Conservation (phyloP, 2,329 filamentous ascomycete species). For the Aspergillus ustus region DNA sequence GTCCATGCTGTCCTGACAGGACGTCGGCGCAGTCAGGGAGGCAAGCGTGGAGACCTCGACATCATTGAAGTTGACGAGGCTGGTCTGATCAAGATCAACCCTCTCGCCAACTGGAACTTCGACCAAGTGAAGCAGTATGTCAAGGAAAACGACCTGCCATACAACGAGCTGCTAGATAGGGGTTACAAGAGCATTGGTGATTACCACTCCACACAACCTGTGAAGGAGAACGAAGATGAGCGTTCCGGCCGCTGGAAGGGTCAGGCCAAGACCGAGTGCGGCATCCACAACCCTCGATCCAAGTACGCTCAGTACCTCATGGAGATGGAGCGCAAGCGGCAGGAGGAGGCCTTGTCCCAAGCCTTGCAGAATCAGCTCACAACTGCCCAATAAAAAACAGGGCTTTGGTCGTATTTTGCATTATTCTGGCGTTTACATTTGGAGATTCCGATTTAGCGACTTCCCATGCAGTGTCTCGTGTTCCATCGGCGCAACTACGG, state of each 20-base stretch:
- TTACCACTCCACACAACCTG: constrained; percentile 95
- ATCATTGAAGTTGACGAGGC: constrained; percentile 93
- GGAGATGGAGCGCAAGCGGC: constrained; percentile 71
- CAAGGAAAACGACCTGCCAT: constrained; percentile 83
- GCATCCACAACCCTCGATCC: constrained; percentile 97
- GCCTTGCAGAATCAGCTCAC: constrained; percentile 44
- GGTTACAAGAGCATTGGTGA: constrained; percentile 99
- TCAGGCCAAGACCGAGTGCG: constrained; percentile 93
- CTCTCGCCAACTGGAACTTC: constrained; percentile 92
- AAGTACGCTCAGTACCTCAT: constrained; percentile 85
- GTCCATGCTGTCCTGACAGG: constrained; percentile 93
- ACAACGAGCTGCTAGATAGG: constrained; percentile 85
- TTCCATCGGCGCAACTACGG: constrained; percentile 14
- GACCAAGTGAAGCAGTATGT: constrained; percentile 87
- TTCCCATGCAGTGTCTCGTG: constrained; percentile 21
- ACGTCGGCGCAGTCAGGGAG: constrained; percentile 87
- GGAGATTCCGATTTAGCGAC: constrained; percentile 25
- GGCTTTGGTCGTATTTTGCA: constrained; percentile 1
- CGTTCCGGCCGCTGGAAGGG: constrained; percentile 97
- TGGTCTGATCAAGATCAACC: constrained; percentile 96
- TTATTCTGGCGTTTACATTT: constrained; percentile 26
- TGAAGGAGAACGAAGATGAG: constrained; percentile 91
- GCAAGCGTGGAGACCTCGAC: constrained; percentile 85
- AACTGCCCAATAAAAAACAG: constrained; percentile 32
- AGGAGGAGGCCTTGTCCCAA: constrained; percentile 59